These are phyloP conservation scores for Endotrypanum monterogeii DNA, from an alignment of 208 protist genomes.

Conservation along the genomic window DNA sequence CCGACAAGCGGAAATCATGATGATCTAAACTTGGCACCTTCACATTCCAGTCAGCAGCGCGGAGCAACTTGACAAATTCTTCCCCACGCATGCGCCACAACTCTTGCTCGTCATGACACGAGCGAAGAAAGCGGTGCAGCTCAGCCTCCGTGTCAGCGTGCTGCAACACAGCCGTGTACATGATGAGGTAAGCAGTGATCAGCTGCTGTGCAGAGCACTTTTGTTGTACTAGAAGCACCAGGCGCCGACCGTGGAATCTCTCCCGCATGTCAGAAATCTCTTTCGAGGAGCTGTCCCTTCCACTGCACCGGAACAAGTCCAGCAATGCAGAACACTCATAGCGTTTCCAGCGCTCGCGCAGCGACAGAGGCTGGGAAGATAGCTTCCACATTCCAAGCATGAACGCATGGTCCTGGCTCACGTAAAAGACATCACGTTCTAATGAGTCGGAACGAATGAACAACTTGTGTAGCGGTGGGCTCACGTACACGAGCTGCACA, in stretches of 20 bases:
- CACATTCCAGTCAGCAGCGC: constrained; percentile 68
- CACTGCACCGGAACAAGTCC: constrained; percentile 22
- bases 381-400: constrained; percentile 75
- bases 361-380: constrained; percentile 35
- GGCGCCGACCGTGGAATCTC: constrained; percentile 34
- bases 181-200: constrained; percentile 68
- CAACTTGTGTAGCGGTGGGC: constrained; percentile 65
- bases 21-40: constrained; percentile 67
- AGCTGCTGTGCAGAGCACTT: constrained; percentile 65
- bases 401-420: constrained; percentile 60
- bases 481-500: constrained; percentile 58
- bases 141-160: constrained; percentile 42
- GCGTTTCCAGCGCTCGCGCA: constrained; percentile 51
- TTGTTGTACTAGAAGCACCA: constrained; percentile 69
- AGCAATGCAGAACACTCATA: constrained; percentile 42
- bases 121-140: constrained; percentile 58
- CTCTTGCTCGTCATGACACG: constrained; percentile 50
- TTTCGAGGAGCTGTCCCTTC: constrained; percentile 11
- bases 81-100: constrained; percentile 30
- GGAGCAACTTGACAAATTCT: constrained; percentile 40
- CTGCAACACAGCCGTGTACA: constrained; percentile 65
- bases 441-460: constrained; percentile 52
- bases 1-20: constrained; percentile 64
- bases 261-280: constrained; percentile 19
- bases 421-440: constrained; percentile 70